Base-by-base conservation (phyloP, 192 early-diverging fungal species). In the Coemansia sp. region DNA sequence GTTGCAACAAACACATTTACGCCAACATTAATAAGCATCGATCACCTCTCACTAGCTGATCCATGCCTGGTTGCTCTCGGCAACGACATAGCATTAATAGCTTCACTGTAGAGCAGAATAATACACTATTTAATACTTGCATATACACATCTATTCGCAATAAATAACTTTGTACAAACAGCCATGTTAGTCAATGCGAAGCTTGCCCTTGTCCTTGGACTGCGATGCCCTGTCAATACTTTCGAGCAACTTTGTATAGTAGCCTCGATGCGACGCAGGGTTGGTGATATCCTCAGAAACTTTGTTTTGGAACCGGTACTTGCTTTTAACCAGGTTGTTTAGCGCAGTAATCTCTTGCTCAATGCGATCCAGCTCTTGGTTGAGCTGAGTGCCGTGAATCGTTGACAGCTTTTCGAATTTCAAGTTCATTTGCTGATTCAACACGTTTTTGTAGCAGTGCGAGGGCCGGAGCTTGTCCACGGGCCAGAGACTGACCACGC, bases 381-480 rank as follows among this genome's bases (percentile, higher is more conserved):
- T 66, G 18, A 78, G 63, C 51, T 65, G 26, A 2, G 61, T 48
- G n/a, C 76, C 76, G 50, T 48, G 66, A 35, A 73, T 52, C 18
- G 56, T 26, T 13, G 60, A 37, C 4, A 78, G 54, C 22, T 26
- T 65, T 35, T 69, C 71, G 32, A 78, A 78, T 53, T 78, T 73
- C 18, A 16, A 51, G 59, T 50, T 59, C 70, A 78, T 73, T 61
- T 73, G 70, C 43, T 58, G 63, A 59, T 63, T 69, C 14, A 91
- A 68, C 16, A 84, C 81, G 12, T 78, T 78, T 61, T 86, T 89
- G 82, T 89, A 83, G 64, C 86, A 84, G 57, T 88, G 84, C 19
- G 83, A 86, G 23, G 87, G 89, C 16, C 89, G 81, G 27, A 91
- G 81, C 64, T 83, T 76, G 67, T 91, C 89, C 12, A 72, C 69